A percentile compares a stretch with the other conserved stretches of the same genome.
Evolutionary conservation across 805 yeast species (phyloP).

Genomic region (Nakazawaea sp.): DNA sequence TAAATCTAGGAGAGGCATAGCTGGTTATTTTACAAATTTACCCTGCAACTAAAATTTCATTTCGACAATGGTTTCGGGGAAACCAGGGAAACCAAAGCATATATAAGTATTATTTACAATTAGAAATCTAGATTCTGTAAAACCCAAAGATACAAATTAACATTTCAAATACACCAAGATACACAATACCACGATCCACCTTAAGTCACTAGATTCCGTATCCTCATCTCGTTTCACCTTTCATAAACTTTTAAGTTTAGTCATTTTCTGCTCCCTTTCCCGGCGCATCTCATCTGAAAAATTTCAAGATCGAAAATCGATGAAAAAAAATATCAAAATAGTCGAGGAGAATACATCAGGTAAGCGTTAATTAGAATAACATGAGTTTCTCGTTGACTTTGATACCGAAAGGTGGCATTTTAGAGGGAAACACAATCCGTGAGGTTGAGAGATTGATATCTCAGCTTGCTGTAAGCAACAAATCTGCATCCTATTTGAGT

Average conservation of each 20-base stretch:
- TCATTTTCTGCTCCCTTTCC: slow-evolving; percentile 7
- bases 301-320: neutral
- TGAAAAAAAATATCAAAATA: neutral
- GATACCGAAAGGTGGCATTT: slow-evolving; percentile 18
- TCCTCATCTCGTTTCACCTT: neutral
- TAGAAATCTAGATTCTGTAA: too few relatives aligned
- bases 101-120: too few relatives aligned
- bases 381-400: slow-evolving; percentile 19
- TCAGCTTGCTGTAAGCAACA: slow-evolving; percentile 23
- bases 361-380: too few relatives aligned
- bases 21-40: too few relatives aligned
- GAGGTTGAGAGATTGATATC: slow-evolving; percentile 20
- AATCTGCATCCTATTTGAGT: slow-evolving; percentile 21
- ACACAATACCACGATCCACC: too few relatives aligned
- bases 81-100: too few relatives aligned
- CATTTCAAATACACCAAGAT: too few relatives aligned
- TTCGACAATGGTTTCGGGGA: too few relatives aligned
- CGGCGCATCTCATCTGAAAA: slow-evolving; percentile 11
- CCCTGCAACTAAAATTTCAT: too few relatives aligned
- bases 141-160: too few relatives aligned
- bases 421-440: slow-evolving; percentile 16
- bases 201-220: neutral
- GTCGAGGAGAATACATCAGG: slow-evolving; percentile 6
- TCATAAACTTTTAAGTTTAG: too few relatives aligned
- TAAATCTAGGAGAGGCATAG: too few relatives aligned